Evolutionary conservation across 2,329 filamentous ascomycete genomes (phyloP), one percentile per base, ranked within the genome.

Genomic region (Amphichorda felina): DNA sequence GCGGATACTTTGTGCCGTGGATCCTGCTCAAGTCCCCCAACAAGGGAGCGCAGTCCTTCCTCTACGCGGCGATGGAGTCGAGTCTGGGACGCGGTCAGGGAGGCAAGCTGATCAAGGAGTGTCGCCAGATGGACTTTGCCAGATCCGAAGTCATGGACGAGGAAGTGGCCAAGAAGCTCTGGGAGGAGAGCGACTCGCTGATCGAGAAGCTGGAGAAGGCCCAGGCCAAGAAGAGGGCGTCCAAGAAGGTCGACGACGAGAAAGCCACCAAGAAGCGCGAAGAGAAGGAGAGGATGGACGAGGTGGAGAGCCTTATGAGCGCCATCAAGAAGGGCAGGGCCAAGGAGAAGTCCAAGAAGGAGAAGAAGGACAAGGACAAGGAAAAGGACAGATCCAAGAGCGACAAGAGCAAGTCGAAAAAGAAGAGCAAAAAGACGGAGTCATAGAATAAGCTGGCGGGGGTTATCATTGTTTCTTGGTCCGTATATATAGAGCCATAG

Each of bases 51-150:
- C 88, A 98, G 59, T 87, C 82, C 5, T 77, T 96, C 32, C 63
- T 96, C 8, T 80, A 79, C 45, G 88, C 88, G 1, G 78, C 79
- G 2, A 93, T 95, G 84, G 88, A 95, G 37, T 71, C 72, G 3
- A 65, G 69, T 3, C 73, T 87, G 34, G 75, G 72, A 4, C 68
- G 78, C 24, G 75, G 70, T 2, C 50, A 58, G 1, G 83, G 83
- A 8, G 83, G 80, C 0, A 79, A 71, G 50, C 53, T 93, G 33
- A 69, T 98, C 53, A 96, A 95, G 59, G 93, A 96, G 57, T 96
- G 89, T 53, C 76, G 74, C 45, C 74, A 85, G 50, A 69, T 88
- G 14, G 73, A 81, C 42, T 81, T 76, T 54, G 70, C 79, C 18
- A 69, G 84, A 36, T 66, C 62, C 18, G 88, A 95, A 49, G 68